Base-by-base conservation (phyloP, 1,284 basidiomycete species). In the Stygiomarasmius scandens region DNA sequence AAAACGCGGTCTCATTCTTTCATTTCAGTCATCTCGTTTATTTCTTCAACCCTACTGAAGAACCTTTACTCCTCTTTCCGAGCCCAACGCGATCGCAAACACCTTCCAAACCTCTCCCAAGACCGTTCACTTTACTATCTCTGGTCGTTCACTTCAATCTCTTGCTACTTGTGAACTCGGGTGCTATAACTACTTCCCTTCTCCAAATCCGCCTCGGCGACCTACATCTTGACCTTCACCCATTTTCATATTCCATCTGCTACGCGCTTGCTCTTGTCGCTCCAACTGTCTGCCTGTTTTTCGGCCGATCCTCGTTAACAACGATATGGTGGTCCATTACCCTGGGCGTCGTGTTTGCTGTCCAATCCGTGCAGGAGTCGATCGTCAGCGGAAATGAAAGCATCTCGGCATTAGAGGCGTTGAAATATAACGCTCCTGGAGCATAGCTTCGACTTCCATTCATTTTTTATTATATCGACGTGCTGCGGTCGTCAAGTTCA, bases 271-370 rank as follows among this genome's bases (percentile, higher is more conserved):
- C 82, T 2, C 70, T 77, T 22, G 74, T 84, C 10, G 73, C 78
- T 1, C 83, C 83, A 2, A 67, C 76, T 0, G 61, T 83, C 27
- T 80, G 77, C 20, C 53, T 81, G 29, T 76, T 84, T 56, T 68
- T 77, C 5, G 70, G 70, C 10, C 74, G 73, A 56, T 67, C 75
- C n/a, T 86, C 80, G 78, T 77, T 79, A 62, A 79, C 75, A 6
- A 76, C 74, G 6, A 62, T 66, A 12, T 86, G 84, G 84, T 86
- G 83, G 81, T 72, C 73, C 52, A 61, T 78, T 24, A 77, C 82
- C 0, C 63, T 69, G 0, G 58, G 72, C 14, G 58, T 83, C 20
- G 73, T 79, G 0, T 76, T 72, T 27, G 64, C 81, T 27, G 72
- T 77, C 2, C 77, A 83, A 56, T 72, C 69, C 1, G 74, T 80